These are phyloP conservation scores for Diaporthe velutina DNA, from an alignment of 2,329 filamentous ascomycete genomes.

Conservation along the genomic window DNA sequence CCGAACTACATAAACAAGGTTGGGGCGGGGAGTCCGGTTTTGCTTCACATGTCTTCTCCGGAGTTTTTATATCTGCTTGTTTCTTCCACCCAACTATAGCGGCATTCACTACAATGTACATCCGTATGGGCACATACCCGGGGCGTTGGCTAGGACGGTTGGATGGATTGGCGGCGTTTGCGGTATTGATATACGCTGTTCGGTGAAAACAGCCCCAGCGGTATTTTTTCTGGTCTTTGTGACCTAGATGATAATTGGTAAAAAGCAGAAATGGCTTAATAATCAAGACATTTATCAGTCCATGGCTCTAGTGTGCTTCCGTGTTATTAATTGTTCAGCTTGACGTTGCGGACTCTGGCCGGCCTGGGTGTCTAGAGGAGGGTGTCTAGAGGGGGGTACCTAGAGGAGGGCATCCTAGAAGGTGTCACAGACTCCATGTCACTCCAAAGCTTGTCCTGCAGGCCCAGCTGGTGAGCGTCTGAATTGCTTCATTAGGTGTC, in stretches of 20 bases:
- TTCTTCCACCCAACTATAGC: slow-evolving; percentile 15
- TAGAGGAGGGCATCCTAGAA: too few species aligned
- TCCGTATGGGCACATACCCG: slow-evolving; percentile 15
- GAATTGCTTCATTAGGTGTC: too few species aligned
- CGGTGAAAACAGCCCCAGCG: neutral
- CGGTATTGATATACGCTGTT: slow-evolving; percentile 13
- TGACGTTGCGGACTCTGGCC: too few species aligned
- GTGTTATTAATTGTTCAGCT: too few species aligned
- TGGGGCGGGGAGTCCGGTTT: neutral
- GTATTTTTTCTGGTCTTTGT: neutral
- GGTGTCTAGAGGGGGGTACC: too few species aligned
- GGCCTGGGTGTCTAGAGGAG: too few species aligned
- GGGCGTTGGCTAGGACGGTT: neutral
- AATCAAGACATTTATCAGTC: slow-evolving; percentile 12
- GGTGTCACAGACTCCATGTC: too few species aligned
- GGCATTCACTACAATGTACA: slow-evolving; percentile 13
- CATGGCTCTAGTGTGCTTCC: neutral
- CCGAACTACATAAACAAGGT: neutral
- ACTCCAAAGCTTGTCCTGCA: too few species aligned
- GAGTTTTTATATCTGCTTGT: neutral
- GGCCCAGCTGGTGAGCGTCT: too few species aligned
- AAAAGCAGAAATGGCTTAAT: neutral
- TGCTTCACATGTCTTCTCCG: neutral
- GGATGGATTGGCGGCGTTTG: neutral
- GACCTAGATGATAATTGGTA: slow-evolving; percentile 17